Conservation (phyloP, 169 alveolate genomes). For the Plasmodium sp. region DNA sequence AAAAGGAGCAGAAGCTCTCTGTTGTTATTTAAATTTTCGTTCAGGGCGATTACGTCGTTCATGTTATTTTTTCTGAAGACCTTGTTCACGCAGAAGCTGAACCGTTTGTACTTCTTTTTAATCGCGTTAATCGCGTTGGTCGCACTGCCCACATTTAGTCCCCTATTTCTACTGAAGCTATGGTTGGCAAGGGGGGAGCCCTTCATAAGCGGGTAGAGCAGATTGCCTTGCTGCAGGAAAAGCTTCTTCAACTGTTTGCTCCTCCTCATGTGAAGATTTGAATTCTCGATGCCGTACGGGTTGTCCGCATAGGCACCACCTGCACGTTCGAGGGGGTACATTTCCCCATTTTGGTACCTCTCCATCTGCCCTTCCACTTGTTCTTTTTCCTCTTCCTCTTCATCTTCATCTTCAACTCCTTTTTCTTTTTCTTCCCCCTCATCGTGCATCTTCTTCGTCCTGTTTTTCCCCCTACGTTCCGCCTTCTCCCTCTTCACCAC, state of each 20-base stretch:
- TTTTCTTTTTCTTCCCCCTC: background rate
- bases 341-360: background rate
- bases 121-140: background rate
- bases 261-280: background rate
- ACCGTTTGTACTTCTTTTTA: constrained; percentile 38
- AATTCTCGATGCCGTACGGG: background rate
- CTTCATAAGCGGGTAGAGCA: background rate
- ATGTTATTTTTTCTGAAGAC: constrained; percentile 46
- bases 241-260: constrained; percentile 2
- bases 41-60: constrained; percentile 50
- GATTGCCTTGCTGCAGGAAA: constrained; percentile 22
- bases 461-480: background rate
- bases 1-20: constrained; percentile 33
- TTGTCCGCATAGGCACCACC: background rate
- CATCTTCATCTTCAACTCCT: background rate
- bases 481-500: background rate
- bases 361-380: background rate
- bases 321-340: background rate
- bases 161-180: background rate
- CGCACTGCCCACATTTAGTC: background rate
- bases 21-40: constrained; percentile 61
- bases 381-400: background rate
- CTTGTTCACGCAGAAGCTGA: constrained; percentile 49
- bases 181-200: background rate
- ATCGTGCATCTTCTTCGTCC: background rate